phyloP scores from a whole-genome alignment of 2,329 filamentous ascomycete species.

The Cadophora sp. region DNA sequence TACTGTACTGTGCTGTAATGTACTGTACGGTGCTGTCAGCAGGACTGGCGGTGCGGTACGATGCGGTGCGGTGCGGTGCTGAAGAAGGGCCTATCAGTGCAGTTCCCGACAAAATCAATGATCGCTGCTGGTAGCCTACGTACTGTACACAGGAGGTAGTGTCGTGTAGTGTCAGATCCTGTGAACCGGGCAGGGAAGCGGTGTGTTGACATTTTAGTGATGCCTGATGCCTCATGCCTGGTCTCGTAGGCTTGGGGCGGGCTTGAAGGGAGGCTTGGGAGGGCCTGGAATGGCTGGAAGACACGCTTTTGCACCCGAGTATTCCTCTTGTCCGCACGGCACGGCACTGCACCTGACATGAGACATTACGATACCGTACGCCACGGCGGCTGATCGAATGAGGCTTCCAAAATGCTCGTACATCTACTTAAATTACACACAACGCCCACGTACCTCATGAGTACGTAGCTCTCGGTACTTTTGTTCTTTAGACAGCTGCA shows the following conservation, averaged over 20 bases:
- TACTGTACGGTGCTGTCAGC: no score
- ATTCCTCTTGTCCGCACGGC: neutral
- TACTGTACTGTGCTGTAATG: no score
- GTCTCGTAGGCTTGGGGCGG: neutral
- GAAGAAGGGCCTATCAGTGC: neutral
- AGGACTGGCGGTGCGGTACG: neutral
- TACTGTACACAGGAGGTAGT: no score
- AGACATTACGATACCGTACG: neutral
- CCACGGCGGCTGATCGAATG: neutral
- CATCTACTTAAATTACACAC: neutral
- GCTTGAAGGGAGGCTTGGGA: neutral
- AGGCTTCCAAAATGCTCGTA: neutral
- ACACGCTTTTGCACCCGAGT: neutral
- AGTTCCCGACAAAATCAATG: neutral
- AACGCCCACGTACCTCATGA: neutral
- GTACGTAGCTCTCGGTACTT: neutral
- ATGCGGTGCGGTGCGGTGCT: no score
- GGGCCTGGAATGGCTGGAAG: neutral
- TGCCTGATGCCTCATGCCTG: no score
- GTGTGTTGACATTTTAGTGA: neutral
- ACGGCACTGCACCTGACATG: neutral
- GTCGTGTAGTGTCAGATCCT: neutral
- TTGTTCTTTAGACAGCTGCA: neutral
- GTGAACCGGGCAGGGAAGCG: neutral
- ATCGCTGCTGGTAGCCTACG: no score